A percentile compares a stretch with the other conserved stretches of the same genome.
Conservation (phyloP, 306 rosid species). For the Vigna mungo region DNA sequence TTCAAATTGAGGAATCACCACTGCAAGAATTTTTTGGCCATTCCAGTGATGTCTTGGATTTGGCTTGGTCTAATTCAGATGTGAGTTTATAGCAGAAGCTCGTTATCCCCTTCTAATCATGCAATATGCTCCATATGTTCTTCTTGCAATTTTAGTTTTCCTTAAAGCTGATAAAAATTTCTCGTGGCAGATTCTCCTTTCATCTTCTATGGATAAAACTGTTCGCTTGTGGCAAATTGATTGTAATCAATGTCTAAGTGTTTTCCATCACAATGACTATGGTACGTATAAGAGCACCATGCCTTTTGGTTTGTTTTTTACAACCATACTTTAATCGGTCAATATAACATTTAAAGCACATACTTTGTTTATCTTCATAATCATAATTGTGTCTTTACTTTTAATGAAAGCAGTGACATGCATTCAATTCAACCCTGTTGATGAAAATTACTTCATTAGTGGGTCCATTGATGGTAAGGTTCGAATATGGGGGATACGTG, state of each 20-base stretch:
- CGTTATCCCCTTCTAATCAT: not conserved
- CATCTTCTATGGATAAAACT: slow-evolving; percentile 75
- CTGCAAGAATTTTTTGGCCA: slow-evolving; percentile 72
- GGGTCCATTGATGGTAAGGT: slow-evolving; percentile 85
- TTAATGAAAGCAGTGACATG: slow-evolving; percentile 69
- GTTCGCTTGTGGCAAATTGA: slow-evolving; percentile 77
- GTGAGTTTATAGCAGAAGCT: slow-evolving; percentile 54
- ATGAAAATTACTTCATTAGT: slow-evolving; percentile 70
- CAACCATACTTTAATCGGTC: not conserved
- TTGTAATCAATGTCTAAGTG: slow-evolving; percentile 51
- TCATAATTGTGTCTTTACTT: not conserved
- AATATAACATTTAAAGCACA: not conserved
- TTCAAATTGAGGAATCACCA: slow-evolving; percentile 68
- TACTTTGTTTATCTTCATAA: slow-evolving; percentile 12
- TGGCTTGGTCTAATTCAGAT: slow-evolving; percentile 79
- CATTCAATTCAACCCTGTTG: slow-evolving; percentile 69
- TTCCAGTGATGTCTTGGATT: slow-evolving; percentile 72
- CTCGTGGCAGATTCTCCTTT: slow-evolving; percentile 65
- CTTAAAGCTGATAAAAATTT: slow-evolving; percentile 32
- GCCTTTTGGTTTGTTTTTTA: not conserved
- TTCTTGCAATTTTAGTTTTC: slow-evolving; percentile 9
- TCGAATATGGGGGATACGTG: slow-evolving; percentile 70
- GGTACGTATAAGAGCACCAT: slow-evolving; percentile 46
- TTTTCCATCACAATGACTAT: slow-evolving; percentile 66
- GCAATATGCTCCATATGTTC: not conserved